Evolutionary conservation across 108 stramenopile genomes (phyloP), one percentile per base, ranked within the genome.

Genomic region (Nitzschia sp.): DNA sequence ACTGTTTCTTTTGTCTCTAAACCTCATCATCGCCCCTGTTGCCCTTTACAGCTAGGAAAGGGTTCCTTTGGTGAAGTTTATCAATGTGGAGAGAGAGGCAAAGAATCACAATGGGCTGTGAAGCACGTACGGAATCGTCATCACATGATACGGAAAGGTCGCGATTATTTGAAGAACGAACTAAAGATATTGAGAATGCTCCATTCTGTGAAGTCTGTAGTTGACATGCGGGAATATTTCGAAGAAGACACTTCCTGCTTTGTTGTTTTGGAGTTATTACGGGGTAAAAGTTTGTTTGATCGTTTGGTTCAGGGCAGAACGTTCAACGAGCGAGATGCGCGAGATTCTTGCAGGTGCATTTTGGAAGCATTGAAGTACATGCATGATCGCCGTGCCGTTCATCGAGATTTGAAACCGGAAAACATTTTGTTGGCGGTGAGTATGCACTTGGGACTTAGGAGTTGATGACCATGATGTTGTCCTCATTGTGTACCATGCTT

Each of bases 371-470:
- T 80, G 24, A 60, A 71, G 55, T 67, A 75, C 51, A 15, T 80
- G 24, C 78, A 80, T 39, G 25, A 50, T 10, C 48, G 24, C 3
- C 69, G 62, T 3, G 15, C 71, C n/a, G 34, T 75, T n/a, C 64
- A 55, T 43, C 73, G 78, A 38, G 78, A 78, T 44, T 53, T 78
- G 0, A 65, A 71, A 34, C 77, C 77, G 21, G 38, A 54, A 21
- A 72, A 78, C 51, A 66, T 80, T 53, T 19, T 50, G 48, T 19
- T 50, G 48, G 15, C 19, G 48, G 19, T 19, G 19, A 50, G 48
- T 15, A 50, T 50, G 6, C 2, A 1, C 48, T 19, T 50, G 48
- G 3, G 19, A 5, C 29, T 34, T 34, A 3, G 5, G 29, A 11
- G 29, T 34, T 34, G 29, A 34, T 5, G 29, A 34, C 29, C 3